Conservation (phyloP, 805 yeast genomes). For the Candida ovalis region DNA sequence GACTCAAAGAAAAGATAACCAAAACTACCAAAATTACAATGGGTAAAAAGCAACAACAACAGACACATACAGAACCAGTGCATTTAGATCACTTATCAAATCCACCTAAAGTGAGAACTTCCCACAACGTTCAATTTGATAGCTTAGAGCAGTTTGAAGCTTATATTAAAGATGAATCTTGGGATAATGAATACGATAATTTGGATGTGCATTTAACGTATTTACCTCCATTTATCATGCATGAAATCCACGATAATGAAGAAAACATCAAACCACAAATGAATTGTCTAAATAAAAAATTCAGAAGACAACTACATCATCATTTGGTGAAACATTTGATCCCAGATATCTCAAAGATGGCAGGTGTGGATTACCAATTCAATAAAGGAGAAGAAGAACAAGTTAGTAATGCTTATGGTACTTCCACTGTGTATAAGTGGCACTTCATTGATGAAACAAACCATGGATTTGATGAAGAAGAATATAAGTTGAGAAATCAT, state of each 20-base stretch:
- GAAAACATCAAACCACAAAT: constrained; percentile 70
- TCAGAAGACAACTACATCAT: constrained; percentile 70
- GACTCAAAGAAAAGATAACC: neutral
- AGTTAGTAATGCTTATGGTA: constrained; percentile 38
- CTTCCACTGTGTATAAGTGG: constrained; percentile 53
- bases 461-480: constrained; percentile 49
- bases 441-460: constrained; percentile 54
- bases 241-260: constrained; percentile 62
- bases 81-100: constrained; percentile 27
- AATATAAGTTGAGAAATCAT: constrained; percentile 46
- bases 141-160: constrained; percentile 59
- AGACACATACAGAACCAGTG: constrained; percentile 25
- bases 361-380: constrained; percentile 46
- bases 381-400: constrained; percentile 46
- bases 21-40: constrained; percentile 5
- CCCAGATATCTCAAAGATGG: constrained; percentile 57
- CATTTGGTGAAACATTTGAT: constrained; percentile 69
- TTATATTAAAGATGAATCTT: constrained; percentile 65
- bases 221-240: constrained; percentile 70
- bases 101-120: constrained; percentile 28
- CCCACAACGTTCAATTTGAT: constrained; percentile 46
- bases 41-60: constrained; percentile 25
- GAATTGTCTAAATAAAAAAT: constrained; percentile 68
- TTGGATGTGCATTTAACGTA: constrained; percentile 64
- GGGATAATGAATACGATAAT: constrained; percentile 72